A percentile compares a stretch with the other conserved stretches of the same genome.
These are phyloP conservation scores for Solanum tacnaense DNA, from an alignment of 257 asterid genomes.

Conservation along the genomic window DNA sequence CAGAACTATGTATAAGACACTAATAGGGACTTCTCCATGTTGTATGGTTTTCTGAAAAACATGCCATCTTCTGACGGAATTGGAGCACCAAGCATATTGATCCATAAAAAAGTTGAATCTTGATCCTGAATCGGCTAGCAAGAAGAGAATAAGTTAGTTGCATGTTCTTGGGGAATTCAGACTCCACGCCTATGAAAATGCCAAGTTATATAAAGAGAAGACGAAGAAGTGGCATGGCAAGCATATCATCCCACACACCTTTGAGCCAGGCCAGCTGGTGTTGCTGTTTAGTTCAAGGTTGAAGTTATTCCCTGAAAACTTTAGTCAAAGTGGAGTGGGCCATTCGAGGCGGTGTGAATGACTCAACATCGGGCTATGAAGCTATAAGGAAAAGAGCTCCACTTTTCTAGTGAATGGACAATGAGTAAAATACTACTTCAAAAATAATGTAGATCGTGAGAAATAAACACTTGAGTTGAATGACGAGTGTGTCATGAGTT, in stretches of 20 bases:
- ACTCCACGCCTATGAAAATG: too few species aligned
- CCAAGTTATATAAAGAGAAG: too few species aligned
- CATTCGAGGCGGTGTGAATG: neutral
- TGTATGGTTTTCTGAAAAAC: neutral
- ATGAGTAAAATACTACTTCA: neutral
- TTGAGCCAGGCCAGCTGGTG: neutral
- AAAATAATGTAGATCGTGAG: neutral
- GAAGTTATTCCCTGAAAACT: neutral
- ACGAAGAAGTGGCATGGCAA: neutral
- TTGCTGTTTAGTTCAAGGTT: too few species aligned
- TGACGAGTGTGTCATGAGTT: neutral
- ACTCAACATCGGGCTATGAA: neutral
- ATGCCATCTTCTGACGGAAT: neutral
- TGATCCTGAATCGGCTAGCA: neutral
- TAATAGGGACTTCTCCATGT: neutral
- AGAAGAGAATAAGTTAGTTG: neutral
- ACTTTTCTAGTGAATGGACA: neutral
- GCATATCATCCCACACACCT: neutral
- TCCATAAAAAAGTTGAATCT: neutral
- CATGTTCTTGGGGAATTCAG: neutral
- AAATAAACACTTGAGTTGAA: neutral
- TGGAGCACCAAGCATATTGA: neutral
- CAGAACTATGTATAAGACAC: neutral
- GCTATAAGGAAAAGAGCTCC: neutral
- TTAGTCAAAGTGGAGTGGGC: neutral